Conservation (phyloP, 345 rosid genomes). For the Eucalyptus sp. region DNA sequence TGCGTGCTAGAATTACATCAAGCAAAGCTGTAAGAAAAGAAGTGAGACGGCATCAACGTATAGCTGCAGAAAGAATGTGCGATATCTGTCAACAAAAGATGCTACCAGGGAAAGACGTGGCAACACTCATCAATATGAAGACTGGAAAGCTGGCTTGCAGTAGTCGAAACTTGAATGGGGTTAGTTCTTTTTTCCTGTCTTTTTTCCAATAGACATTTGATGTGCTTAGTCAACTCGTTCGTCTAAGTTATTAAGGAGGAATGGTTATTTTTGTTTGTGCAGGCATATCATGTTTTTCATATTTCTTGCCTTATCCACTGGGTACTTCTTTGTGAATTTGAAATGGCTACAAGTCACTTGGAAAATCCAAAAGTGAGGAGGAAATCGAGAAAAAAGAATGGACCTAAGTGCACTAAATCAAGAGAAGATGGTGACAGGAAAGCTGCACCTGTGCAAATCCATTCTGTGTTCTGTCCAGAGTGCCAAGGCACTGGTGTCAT, state of each 20-base stretch:
- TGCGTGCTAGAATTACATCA: constrained; percentile 40
- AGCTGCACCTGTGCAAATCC: constrained; percentile 20
- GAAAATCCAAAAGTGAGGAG: constrained; percentile 23
- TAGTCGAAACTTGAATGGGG: constrained; percentile 77
- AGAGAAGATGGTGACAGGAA: constrained; percentile 15
- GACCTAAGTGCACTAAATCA: constrained; percentile 18
- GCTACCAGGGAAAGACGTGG: constrained; percentile 78
- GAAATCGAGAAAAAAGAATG: constrained; percentile 44
- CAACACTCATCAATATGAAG: constrained; percentile 64
- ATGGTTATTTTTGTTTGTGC: background rate
- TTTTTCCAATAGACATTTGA: background rate
- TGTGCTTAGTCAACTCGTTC: background rate
- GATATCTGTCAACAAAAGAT: constrained; percentile 89
- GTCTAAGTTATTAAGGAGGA: background rate
- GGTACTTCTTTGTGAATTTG: constrained; percentile 77
- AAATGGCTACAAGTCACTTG: constrained; percentile 35
- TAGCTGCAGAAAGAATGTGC: constrained; percentile 80
- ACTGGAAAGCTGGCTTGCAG: constrained; percentile 77
- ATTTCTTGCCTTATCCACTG: constrained; percentile 88
- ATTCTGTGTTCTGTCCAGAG: constrained; percentile 78
- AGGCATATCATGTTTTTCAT: constrained; percentile 89
- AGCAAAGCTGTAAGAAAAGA: constrained; percentile 59
- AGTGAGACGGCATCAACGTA: constrained; percentile 66
- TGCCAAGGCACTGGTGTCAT: constrained; percentile 83
- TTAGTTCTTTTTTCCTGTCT: background rate